Evolutionary conservation across 306 rosid species (phyloP), one percentile per base, ranked within the genome.

Genomic region (Ormosia semicastrata): DNA sequence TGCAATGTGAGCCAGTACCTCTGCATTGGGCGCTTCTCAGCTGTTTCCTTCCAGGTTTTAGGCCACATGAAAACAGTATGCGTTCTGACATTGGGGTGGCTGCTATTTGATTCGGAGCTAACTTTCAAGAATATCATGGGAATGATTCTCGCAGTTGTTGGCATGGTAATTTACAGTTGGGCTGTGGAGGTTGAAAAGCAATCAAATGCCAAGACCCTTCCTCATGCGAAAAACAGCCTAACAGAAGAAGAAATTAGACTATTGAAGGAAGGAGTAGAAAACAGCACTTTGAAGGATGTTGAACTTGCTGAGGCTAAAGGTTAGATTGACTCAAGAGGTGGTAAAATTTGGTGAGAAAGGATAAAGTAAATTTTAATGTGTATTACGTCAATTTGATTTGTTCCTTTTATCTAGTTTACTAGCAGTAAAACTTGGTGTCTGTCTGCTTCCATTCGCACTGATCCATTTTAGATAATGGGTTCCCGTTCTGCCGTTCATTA

Each of bases 31-130:
- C 96, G 97, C 77, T 92, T 94, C 82, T 92, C 98, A 37, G 96
- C 98, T 5, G 92, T 89, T 43, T 92, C 98, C 41, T 94, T 94
- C 91, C 98, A 94, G 89, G 97, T 94, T 74, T 82, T 94, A 77
- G 98, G 98, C 62, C 98, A 94, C 93, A 94, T 94, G 96, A 94
- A 94, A 88, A 91, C 98, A 6, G 91, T 94, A 7, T 91, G 94
- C 71, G 98, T 94, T 54, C 93, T 92, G 84, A 92, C 96, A 2
- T 73, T 94, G 84, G 98, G 98, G 37, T 94, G 96, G 97, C 88
- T 94, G 79, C 91, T 94, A 41, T 92, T 94, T 54, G 98, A 92
- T 86, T 92, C 97, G 7, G 96, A 82, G 86, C 88, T 94, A 72
- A 91, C 93, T 58, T 75, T 91, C 83, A 91, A 94, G 84, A 92